phyloP scores from a whole-genome alignment of 2,329 filamentous ascomycete genomes.

The Cladophialophora immunda region DNA sequence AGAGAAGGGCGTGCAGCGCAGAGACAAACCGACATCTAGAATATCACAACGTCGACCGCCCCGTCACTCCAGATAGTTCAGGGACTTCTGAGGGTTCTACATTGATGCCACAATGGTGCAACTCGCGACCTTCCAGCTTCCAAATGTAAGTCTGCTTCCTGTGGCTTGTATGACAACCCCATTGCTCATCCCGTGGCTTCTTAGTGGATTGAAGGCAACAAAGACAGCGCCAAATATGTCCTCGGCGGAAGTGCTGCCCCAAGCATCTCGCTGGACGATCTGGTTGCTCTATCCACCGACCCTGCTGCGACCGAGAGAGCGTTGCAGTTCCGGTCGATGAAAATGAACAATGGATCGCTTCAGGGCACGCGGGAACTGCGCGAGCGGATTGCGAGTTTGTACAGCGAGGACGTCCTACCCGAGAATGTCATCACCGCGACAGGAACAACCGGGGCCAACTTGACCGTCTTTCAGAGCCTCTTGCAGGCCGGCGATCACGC shows the following conservation, averaged over 20 bases:
- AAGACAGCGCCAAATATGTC: slow-evolving; percentile 23
- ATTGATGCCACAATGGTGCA: not conserved
- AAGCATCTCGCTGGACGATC: slow-evolving; percentile 75
- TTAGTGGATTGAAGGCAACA: slow-evolving; percentile 34
- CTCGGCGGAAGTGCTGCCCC: slow-evolving; percentile 38
- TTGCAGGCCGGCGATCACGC: slow-evolving; percentile 79
- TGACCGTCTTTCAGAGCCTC: slow-evolving; percentile 76
- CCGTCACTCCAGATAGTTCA: too few relatives aligned
- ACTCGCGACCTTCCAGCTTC: not conserved
- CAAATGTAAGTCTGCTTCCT: not conserved
- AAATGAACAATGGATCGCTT: slow-evolving; percentile 41
- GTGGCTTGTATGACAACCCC: too few relatives aligned
- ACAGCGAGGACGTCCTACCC: slow-evolving; percentile 45
- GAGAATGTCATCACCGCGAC: slow-evolving; percentile 80
- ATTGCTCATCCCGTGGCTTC: too few relatives aligned
- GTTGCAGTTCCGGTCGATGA: slow-evolving; percentile 33
- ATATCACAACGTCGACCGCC: too few relatives aligned
- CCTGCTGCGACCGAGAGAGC: slow-evolving; percentile 42
- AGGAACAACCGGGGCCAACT: slow-evolving; percentile 84
- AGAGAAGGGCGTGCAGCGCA: not conserved
- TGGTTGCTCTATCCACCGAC: slow-evolving; percentile 64
- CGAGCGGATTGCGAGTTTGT: slow-evolving; percentile 43
- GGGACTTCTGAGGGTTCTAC: not conserved
- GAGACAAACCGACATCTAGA: too few relatives aligned
- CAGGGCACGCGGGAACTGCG: slow-evolving; percentile 42